phyloP scores from a whole-genome alignment of 441 rosid species.

The Jatropha podagrica region DNA sequence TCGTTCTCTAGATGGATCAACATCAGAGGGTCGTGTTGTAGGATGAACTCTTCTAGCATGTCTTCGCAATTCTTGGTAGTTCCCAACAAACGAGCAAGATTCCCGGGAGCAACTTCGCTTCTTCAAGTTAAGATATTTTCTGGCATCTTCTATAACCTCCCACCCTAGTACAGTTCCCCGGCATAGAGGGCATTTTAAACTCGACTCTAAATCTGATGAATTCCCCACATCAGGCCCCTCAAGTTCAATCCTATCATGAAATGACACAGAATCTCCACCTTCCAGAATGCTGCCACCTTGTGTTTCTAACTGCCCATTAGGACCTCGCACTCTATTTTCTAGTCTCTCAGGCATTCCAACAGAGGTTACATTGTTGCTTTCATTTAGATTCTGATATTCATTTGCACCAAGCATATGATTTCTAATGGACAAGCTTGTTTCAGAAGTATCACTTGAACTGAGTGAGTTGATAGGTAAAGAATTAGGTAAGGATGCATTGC shows the following conservation, averaged over 20 bases:
- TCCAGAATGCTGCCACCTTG: slow-evolving; percentile 36
- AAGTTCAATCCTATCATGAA: slow-evolving; percentile 39
- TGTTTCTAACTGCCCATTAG: slow-evolving; percentile 34
- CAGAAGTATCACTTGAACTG: slow-evolving; percentile 33
- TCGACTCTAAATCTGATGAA: slow-evolving; percentile 29
- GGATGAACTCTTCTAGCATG: slow-evolving; percentile 93
- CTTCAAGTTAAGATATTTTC: slow-evolving; percentile 75
- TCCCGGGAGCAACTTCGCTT: slow-evolving; percentile 84
- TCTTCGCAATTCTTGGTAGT: slow-evolving; percentile 73
- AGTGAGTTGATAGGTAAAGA: slow-evolving; percentile 35
- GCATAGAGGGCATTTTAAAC: slow-evolving; percentile 79
- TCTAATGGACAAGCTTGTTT: slow-evolving; percentile 38
- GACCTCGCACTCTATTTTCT: slow-evolving; percentile 30
- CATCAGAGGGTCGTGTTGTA: slow-evolving; percentile 70
- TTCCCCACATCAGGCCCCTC: slow-evolving; percentile 42
- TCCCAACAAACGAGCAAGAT: slow-evolving; percentile 69
- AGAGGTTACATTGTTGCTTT: slow-evolving; percentile 23
- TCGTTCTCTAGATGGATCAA: slow-evolving; percentile 84
- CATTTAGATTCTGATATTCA: slow-evolving; percentile 32
- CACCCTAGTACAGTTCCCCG: slow-evolving; percentile 82
- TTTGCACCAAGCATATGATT: slow-evolving; percentile 32
- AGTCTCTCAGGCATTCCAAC: slow-evolving; percentile 26
- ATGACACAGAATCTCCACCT: slow-evolving; percentile 40
- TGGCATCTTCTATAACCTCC: slow-evolving; percentile 68
- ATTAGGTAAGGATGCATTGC: slow-evolving; percentile 31